These are phyloP conservation scores for Calonectria honghensis DNA, from an alignment of 2,329 filamentous ascomycete genomes.

Conservation along the genomic window DNA sequence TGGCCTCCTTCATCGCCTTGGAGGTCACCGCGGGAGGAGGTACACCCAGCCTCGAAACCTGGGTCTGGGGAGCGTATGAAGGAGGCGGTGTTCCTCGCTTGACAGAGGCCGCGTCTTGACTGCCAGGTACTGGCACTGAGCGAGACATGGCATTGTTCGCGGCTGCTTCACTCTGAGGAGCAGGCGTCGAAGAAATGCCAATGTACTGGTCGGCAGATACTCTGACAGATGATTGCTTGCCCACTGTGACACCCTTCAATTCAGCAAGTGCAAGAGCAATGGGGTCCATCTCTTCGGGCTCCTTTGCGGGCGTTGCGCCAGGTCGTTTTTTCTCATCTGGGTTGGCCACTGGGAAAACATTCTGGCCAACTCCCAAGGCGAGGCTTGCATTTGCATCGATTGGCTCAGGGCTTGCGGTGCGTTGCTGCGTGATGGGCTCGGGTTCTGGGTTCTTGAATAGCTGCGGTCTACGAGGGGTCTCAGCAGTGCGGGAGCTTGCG, in stretches of 20 bases:
- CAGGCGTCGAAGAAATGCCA: conserved; percentile 90
- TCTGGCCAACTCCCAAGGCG: conserved; percentile 95
- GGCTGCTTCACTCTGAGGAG: conserved; percentile 68
- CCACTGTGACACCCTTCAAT: conserved; percentile 85
- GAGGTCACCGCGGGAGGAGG: conserved; percentile 95
- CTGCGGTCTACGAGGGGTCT: conserved; percentile 62
- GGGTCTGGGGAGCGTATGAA: conserved; percentile 81
- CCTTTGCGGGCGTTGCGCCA: conserved; percentile 58
- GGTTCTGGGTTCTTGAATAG: conserved; percentile 61
- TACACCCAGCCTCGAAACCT: conserved; percentile 87
- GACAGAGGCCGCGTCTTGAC: conserved; percentile 68
- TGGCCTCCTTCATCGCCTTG: conserved; percentile 95
- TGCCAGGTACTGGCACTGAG: conserved; percentile 76
- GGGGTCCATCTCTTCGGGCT: conserved; percentile 83
- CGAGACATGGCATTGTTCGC: conserved; percentile 58
- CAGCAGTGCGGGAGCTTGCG: conserved; percentile 54
- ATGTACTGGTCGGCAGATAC: conserved; percentile 97
- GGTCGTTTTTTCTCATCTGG: conserved; percentile 75
- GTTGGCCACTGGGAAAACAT: conserved; percentile 93
- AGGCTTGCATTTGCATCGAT: conserved; percentile 95
- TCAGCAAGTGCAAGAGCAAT: conserved; percentile 95
- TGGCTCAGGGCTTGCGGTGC: conserved; percentile 82
- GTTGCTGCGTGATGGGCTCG: conserved; percentile 63
- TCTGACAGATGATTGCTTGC: conserved; percentile 86
- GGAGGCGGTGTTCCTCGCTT: conserved; percentile 88